Percentiles rank a stretch among this genome's conserved stretches.
These are phyloP conservation scores for Cyberlindnera japonica DNA, from an alignment of 805 yeast genomes.

Conservation along the genomic window DNA sequence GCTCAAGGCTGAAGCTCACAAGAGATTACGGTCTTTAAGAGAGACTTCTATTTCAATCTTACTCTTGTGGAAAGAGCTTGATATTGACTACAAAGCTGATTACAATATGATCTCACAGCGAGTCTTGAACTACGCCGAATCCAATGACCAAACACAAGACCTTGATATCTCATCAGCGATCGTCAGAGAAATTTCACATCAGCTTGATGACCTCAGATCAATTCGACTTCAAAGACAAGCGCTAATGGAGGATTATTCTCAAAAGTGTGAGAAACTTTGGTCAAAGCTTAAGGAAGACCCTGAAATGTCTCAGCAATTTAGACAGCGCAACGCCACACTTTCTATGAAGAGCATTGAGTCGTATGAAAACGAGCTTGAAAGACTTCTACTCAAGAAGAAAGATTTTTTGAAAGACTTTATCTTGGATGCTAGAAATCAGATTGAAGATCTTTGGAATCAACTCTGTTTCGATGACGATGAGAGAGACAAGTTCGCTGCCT, in stretches of 20 bases:
- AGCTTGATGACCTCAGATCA: slow-evolving; percentile 12
- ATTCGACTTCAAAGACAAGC: slow-evolving; percentile 14
- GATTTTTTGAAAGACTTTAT: slow-evolving; percentile 68
- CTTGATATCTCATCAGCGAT: slow-evolving; percentile 15
- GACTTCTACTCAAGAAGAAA: slow-evolving; percentile 57
- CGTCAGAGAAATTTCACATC: slow-evolving; percentile 11
- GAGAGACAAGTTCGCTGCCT: slow-evolving; percentile 41
- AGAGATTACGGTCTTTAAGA: slow-evolving; percentile 14
- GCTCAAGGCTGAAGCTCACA: slow-evolving; percentile 20
- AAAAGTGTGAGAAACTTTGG: slow-evolving; percentile 53
- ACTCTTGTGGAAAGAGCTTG: slow-evolving; percentile 23
- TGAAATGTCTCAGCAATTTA: slow-evolving; percentile 39
- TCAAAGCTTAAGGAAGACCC: slow-evolving; percentile 47
- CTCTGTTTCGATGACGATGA: slow-evolving; percentile 56
- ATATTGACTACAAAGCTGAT: slow-evolving; percentile 20
- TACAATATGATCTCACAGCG: slow-evolving; percentile 20
- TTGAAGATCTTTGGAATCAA: slow-evolving; percentile 58
- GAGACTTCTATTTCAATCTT: slow-evolving; percentile 16
- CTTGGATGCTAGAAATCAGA: slow-evolving; percentile 52
- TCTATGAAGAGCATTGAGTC: slow-evolving; percentile 45
- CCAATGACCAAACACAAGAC: background rate
- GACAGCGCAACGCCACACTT: slow-evolving; percentile 40
- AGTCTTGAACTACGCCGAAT: slow-evolving; percentile 12
- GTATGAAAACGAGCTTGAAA: slow-evolving; percentile 51
- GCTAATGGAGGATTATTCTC: slow-evolving; percentile 24